Evolutionary conservation across 108 stramenopile species (phyloP).

Genomic region (Parmales sp.): DNA sequence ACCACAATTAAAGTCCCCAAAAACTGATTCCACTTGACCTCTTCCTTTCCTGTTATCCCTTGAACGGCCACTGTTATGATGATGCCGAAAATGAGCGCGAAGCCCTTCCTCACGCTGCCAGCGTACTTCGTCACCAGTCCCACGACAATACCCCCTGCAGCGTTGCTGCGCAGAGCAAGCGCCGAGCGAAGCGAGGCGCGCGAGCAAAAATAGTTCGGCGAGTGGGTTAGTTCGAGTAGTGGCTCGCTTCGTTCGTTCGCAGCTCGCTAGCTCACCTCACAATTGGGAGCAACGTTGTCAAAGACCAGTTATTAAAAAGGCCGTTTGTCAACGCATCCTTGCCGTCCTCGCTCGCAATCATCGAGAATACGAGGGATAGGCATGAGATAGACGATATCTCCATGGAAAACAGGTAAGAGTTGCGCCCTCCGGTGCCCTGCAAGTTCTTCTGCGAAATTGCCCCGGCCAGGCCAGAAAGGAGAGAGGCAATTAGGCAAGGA

Average conservation of each 20-base stretch:
- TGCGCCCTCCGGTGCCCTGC: conserved; percentile 53
- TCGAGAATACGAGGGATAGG: conserved; percentile 34
- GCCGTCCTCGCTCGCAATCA: conserved; percentile 52
- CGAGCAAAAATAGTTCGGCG: no score
- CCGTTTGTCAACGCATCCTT: conserved; percentile 40
- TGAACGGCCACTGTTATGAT: conserved; percentile 60
- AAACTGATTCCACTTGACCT: neutral
- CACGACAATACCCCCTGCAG: conserved; percentile 80
- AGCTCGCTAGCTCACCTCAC: no score
- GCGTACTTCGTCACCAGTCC: conserved; percentile 86
- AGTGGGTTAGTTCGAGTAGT: no score
- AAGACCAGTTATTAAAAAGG: conserved; percentile 69
- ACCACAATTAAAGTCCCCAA: neutral
- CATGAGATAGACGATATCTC: conserved; percentile 70
- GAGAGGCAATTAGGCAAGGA: conserved; percentile 63
- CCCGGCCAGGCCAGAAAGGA: conserved; percentile 76
- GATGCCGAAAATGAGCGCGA: conserved; percentile 79
- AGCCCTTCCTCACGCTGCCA: conserved; percentile 78
- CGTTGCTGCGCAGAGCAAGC: no score
- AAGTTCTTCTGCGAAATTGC: conserved; percentile 80
- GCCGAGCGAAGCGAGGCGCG: no score
- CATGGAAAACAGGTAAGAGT: conserved; percentile 73
- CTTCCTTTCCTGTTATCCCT: conserved; percentile 27
- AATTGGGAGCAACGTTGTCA: conserved; percentile 63
- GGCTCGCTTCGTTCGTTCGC: no score